Evolutionary conservation across 371 early-diverging fungal species (phyloP), one percentile per base, ranked within the genome.

Genomic region (Coelomomyces lativittatus): DNA sequence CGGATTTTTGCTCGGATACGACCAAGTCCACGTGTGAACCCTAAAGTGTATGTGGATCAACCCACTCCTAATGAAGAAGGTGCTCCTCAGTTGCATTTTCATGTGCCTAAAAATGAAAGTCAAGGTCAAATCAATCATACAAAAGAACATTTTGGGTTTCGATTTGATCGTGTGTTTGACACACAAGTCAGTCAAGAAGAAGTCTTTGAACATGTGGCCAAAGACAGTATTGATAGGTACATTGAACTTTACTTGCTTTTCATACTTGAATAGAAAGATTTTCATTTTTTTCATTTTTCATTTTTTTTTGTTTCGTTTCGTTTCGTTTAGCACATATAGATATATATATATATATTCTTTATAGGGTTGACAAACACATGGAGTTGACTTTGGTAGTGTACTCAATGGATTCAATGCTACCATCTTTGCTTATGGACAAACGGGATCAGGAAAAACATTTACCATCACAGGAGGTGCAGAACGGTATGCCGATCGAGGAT

Each of bases 371-470:
- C n/a, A n/a, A n/a, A n/a, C n/a, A n/a, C n/a, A n/a, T n/a, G n/a
- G n/a, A n/a, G n/a, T n/a, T n/a, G n/a, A 35, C 7, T 2, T 21
- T 28, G 33, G 39, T 19, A 64, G 69, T 48, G 67, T 66, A 5
- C 44, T 78, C 50, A 70, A 78, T 14, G 83, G 83, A 21, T 81
- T 74, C 56, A 79, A 77, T 43, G 77, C 78, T 15, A 79, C 82
- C 35, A 62, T 83, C 15, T 79, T 83, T 51, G 81, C 79, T 7
- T 83, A 80, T 44, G 70, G 63, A 1, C 59, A 76, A 54, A 83
- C 83, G 9, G 82, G 83, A n/a, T 72, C 72, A 14, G 83, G 83
- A 12, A 83, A 83, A 55, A 81, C 83, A 23, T 79, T 78, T 52
- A 80, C 83, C 35, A 79, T 83, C 54, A 73, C 71, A 8, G 83